Evolutionary conservation across 192 early-diverging fungal species (phyloP).

Genomic region (Entomortierella lignicola): DNA sequence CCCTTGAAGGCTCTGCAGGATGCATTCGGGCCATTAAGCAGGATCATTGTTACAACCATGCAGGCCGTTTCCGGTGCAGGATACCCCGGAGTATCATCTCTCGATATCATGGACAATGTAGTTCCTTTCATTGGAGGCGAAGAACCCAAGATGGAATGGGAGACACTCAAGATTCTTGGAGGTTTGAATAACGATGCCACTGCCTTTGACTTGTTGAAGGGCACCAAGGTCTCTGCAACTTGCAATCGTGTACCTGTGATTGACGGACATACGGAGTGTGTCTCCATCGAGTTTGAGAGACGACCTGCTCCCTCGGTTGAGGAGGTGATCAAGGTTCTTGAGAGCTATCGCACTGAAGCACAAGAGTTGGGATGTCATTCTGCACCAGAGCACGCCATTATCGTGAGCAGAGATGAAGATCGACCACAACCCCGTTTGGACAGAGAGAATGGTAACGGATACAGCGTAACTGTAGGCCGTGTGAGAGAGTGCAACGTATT

Average conservation of each 20-base stretch:
- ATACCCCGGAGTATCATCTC: conserved; percentile 94
- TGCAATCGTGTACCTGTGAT: conserved; percentile 98
- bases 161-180: conserved; percentile 94
- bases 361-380: conserved; percentile 82
- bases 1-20: conserved; percentile 90
- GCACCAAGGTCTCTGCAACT: conserved; percentile 88
- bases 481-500: conserved; percentile 87
- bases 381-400: conserved; percentile 85
- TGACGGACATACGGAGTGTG: conserved; percentile 95
- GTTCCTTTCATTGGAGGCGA: conserved; percentile 96
- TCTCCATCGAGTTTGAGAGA: conserved; percentile 86
- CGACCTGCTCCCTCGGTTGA: conserved; percentile 77
- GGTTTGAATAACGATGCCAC: conserved; percentile 61
- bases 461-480: conserved; percentile 94
- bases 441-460: conserved; percentile 83
- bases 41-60: conserved; percentile 89
- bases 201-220: conserved; percentile 63
- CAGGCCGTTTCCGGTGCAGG: conserved; percentile 98
- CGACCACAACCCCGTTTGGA: conserved; percentile 97
- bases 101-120: conserved; percentile 97
- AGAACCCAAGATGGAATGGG: conserved; percentile 97
- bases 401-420: conserved; percentile 78
- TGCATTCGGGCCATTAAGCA: conserved; percentile 86
- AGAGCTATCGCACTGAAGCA: conserved; percentile 83
- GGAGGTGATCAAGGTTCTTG: conserved; percentile 77